Evolutionary conservation across 1,284 basidiomycete genomes (phyloP), one percentile per base, ranked within the genome.

Genomic region (Ustilago lituana): DNA sequence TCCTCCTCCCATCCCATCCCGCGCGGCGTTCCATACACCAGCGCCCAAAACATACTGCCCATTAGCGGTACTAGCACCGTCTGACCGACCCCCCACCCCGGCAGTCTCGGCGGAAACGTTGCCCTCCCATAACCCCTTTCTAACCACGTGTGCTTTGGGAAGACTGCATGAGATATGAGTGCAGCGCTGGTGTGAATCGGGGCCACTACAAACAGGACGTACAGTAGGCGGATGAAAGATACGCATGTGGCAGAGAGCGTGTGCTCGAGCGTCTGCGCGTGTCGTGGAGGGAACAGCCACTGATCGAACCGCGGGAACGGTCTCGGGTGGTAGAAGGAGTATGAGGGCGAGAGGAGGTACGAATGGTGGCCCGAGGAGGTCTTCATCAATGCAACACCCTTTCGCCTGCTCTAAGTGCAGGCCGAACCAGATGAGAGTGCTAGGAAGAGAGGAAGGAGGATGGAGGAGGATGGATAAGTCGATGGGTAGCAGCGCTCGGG

Each of bases 31-130:
- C 63, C 63, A 20, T 66, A 66, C 20, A 60, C 57, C 7, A 56
- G 11, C 8, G 63, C 63, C 63, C 63, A 66, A 14, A 66, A 57
- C n/a, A 66, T 11, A 24, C 57, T 56, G 1, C 52, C 53, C 11
- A 66, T 29, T 10, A 66, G 1, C n/a, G 57, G 63, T 4, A 66
- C 41, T 0, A 22, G 33, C 2, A 66, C 4, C 32, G 63, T 60
- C 38, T 61, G 63, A 2, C 52, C 53, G 11, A 52, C 4, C 3
- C 37, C 24, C 52, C 53, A 61, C 2, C 24, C 45, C 4, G 63
- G 57, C 27, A 60, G 7, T 15, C 63, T 29, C 1, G 47, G 48
- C 11, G 57, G 63, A 31, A 60, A 66, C 2, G 0, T 15, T 2
- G 39, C 40, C 10, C 35, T 41, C 1, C 53, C 45, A 32, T 40